Percentiles rank a stretch among this genome's conserved stretches.
Evolutionary conservation across 805 yeast species (phyloP).

Genomic region (Nadsonia fulvescens): DNA sequence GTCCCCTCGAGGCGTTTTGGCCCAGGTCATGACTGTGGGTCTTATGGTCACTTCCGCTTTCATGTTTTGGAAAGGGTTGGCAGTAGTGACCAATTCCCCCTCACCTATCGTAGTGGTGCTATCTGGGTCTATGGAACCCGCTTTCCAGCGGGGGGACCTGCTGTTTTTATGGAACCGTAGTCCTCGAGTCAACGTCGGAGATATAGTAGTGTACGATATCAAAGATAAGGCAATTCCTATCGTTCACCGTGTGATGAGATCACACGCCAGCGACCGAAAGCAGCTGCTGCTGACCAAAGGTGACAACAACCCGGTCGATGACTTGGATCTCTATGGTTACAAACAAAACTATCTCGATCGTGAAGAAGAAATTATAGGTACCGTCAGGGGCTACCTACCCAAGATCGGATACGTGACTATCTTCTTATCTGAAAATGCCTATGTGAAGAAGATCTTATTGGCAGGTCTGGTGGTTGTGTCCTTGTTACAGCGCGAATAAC

Average conservation of each 20-base stretch:
- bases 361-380: conserved; percentile 61
- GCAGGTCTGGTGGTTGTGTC: conserved; percentile 61
- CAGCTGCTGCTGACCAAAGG: conserved; percentile 85
- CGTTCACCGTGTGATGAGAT: conserved; percentile 85
- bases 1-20: conserved; percentile 10
- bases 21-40: conserved; percentile 49
- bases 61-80: conserved; percentile 76
- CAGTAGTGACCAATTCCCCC: conserved; percentile 59
- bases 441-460: conserved; percentile 60
- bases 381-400: conserved; percentile 82
- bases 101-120: conserved; percentile 93
- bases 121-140: conserved; percentile 99
- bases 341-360: conserved; percentile 63
- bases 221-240: conserved; percentile 75
- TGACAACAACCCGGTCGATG: conserved; percentile 88
- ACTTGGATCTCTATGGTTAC: conserved; percentile 64
- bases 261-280: conserved; percentile 32
- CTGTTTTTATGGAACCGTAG: conserved; percentile 82
- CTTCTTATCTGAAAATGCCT: conserved; percentile 71
- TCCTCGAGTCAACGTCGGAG: conserved; percentile 55
- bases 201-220: conserved; percentile 81
- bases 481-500: conserved; percentile 36
- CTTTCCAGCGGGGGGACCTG: conserved; percentile 94
- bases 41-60: conserved; percentile 77
- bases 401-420: conserved; percentile 81